Conservation (phyloP, 306 rosid genomes). For the Ammopiptanthus mongolicus region DNA sequence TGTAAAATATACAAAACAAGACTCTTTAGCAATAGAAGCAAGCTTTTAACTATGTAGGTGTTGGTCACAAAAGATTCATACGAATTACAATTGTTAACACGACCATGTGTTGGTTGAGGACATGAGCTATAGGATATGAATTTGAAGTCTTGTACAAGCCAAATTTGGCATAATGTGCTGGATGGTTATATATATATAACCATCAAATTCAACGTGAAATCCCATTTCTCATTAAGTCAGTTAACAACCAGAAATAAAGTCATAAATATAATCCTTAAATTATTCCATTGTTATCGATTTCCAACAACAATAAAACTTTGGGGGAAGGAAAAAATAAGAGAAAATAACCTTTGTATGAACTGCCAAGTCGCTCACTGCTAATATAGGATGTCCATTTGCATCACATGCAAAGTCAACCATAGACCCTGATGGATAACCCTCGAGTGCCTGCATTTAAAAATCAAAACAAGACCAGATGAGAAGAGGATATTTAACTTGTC, state of each 20-base stretch:
- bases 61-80: neutral
- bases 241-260: slow-evolving; percentile 14
- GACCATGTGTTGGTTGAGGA: neutral
- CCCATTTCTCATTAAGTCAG: neutral
- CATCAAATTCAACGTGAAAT: neutral
- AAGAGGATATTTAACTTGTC: slow-evolving; percentile 3
- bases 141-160: neutral
- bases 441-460: slow-evolving; percentile 51
- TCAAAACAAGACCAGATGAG: slow-evolving; percentile 7
- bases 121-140: slow-evolving; percentile 1
- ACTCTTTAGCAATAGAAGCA: slow-evolving; percentile 23
- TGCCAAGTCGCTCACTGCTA: slow-evolving; percentile 87
- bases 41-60: neutral
- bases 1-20: slow-evolving; percentile 27
- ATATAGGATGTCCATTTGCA: slow-evolving; percentile 77
- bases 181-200: neutral
- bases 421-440: slow-evolving; percentile 90
- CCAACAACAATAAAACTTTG: neutral
- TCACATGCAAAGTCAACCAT: slow-evolving; percentile 88
- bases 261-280: neutral
- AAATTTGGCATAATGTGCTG: neutral
- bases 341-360: slow-evolving; percentile 63
- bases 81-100: slow-evolving; percentile 9
- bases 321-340: neutral
- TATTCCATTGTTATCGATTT: neutral